Evolutionary conservation across 2,329 filamentous ascomycete species (phyloP), one percentile per base, ranked within the genome.

Genomic region (Alternaria sp.): DNA sequence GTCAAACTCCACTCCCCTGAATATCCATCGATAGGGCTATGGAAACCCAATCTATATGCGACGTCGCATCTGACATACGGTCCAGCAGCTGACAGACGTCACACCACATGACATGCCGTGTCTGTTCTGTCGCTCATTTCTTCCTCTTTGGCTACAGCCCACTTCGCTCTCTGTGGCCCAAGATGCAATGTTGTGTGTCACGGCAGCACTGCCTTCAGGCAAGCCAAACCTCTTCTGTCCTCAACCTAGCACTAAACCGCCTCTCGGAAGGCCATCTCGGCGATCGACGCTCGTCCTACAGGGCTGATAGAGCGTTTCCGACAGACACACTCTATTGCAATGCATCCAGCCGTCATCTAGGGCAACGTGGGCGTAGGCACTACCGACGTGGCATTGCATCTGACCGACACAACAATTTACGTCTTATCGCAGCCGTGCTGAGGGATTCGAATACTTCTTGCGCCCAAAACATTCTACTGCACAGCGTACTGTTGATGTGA

Each of bases 171-270:
- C 49, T 45, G 15, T 19, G 30, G 19, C 49, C 47, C 11, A 51
- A 68, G 32, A 46, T 23, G 28, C 12, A 19, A 54, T 61, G 50
- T 57, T 36, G 59, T 65, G 21, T 36, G 13, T 49, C n/a, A 19
- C 44, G 17, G n/a, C 23, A 15, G 47, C 26, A 12, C 23, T 36
- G 19, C 44, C 19, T 23, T 5, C 19, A 57, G 12, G 26, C 47
- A 57, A 68, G 64, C 62, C 64, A 62, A 65, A 54, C 68, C 67
- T 66, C 45, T 67, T 59, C 49, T 69, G 66, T 71, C 64, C 61
- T 64, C 63, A 67, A 68, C 54, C 72, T 77, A 54, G 32, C 59
- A 77, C 76, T 1, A 50, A 54, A 67, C 69, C 69, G 72, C 70
- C 73, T 65, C 62, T 73, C 71, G 65, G 67, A 63, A 61, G 57